Conservation (phyloP, 495 filamentous ascomycete species). For the Penicillium cataractarum region DNA sequence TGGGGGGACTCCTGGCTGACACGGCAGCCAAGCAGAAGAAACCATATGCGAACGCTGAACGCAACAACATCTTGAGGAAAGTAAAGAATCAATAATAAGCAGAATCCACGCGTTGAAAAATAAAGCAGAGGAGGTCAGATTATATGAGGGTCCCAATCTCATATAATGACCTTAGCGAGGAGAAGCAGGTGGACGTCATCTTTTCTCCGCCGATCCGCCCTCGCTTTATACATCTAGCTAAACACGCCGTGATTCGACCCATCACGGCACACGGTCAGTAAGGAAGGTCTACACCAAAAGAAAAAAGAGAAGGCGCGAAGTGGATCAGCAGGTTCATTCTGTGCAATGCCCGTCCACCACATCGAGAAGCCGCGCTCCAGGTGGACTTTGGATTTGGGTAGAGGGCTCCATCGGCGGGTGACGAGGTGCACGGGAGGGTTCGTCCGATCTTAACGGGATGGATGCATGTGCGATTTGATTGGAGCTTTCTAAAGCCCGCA, state of each 20-base stretch:
- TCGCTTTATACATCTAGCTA: not conserved
- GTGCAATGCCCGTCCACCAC: constrained; percentile 5
- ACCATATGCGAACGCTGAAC: constrained; percentile 7
- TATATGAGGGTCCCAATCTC: not conserved
- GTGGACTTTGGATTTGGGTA: not conserved
- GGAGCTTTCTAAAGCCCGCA: constrained; percentile 4
- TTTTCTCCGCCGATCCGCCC: not conserved
- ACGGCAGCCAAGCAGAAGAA: not conserved
- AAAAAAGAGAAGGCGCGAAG: not conserved
- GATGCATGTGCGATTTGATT: constrained; percentile 11
- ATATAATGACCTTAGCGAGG: not conserved
- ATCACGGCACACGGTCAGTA: not conserved
- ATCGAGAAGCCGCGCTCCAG: constrained; percentile 2
- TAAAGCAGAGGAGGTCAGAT: not conserved
- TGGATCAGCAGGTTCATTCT: constrained; percentile 5
- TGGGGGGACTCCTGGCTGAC: constrained; percentile 21
- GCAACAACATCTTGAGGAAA: constrained; percentile 1
- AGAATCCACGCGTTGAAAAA: not conserved
- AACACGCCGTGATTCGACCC: not conserved
- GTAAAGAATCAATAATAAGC: not conserved
- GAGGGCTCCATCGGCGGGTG: constrained; percentile 1
- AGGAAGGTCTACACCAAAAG: not conserved
- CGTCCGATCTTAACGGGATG: constrained; percentile 1
- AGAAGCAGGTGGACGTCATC: not conserved
- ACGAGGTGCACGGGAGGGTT: constrained; percentile 5